Evolutionary conservation across 2,329 filamentous ascomycete genomes (phyloP).

Genomic region (Magnaporthiopsis incrustans): DNA sequence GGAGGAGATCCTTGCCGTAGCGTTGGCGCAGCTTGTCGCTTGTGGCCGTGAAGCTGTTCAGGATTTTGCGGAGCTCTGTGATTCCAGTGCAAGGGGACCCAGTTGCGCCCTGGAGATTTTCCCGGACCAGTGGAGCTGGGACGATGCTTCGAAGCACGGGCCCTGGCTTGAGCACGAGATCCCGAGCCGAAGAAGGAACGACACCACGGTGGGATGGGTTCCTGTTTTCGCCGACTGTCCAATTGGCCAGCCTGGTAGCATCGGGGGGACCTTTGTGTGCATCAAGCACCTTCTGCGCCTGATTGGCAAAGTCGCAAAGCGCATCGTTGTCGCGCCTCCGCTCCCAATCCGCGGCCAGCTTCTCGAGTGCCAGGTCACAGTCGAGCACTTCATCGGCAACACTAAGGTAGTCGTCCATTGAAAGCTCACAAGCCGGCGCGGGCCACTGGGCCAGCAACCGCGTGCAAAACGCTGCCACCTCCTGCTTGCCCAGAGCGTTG

Average conservation of each 20-base stretch:
- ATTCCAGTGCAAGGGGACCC: background rate
- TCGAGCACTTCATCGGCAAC: constrained; percentile 27
- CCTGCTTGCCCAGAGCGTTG: constrained; percentile 22
- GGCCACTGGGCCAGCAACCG: constrained; percentile 39
- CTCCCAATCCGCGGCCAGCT: constrained; percentile 37
- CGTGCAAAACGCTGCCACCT: constrained; percentile 15
- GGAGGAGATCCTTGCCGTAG: constrained; percentile 1
- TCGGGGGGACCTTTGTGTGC: background rate
- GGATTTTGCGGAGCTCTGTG: background rate
- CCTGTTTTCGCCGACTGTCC: constrained; percentile 9
- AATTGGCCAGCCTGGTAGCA: background rate
- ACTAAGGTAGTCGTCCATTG: constrained; percentile 13
- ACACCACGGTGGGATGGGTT: constrained; percentile 33
- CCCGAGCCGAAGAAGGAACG: constrained; percentile 27
- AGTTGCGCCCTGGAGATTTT: too few species aligned
- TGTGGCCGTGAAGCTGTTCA: background rate
- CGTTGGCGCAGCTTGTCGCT: background rate
- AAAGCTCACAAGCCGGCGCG: background rate
- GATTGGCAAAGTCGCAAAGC: background rate
- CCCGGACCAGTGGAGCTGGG: background rate
- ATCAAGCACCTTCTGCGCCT: background rate
- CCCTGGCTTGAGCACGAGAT: constrained; percentile 20
- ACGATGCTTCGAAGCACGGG: background rate
- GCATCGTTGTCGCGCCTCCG: constrained; percentile 34
- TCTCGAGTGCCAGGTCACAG: constrained; percentile 26